Conservation (phyloP, 768 basidiomycete species). For the Leccinum imitatum region DNA sequence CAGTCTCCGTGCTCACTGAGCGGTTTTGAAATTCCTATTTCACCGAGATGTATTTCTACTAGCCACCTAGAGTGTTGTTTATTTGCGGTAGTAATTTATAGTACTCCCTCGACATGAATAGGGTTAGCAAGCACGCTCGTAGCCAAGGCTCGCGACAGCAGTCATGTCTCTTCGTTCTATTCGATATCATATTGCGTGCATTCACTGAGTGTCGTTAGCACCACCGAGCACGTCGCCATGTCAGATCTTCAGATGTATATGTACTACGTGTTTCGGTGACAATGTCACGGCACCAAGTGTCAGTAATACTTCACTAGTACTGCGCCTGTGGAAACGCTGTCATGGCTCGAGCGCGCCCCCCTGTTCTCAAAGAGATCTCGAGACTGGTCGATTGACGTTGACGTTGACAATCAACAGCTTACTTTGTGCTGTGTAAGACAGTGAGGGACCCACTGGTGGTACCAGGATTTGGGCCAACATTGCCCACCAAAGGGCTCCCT, state of each 20-base stretch:
- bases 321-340: background rate
- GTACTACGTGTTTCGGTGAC: too few species aligned
- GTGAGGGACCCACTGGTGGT: background rate
- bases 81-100: background rate
- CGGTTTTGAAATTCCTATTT: background rate
- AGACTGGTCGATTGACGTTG: background rate
- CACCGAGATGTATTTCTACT: background rate
- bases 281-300: background rate
- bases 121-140: background rate
- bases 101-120: background rate
- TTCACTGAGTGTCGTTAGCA: too few species aligned
- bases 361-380: background rate
- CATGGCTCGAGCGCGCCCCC: background rate
- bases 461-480: background rate
- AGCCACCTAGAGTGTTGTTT: background rate
- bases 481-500: too few species aligned
- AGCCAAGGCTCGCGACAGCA: background rate
- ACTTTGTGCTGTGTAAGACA: background rate
- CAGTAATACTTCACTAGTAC: background rate
- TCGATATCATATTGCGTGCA: background rate
- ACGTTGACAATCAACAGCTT: background rate
- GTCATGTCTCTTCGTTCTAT: too few species aligned
- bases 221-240: background rate
- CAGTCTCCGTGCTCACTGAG: conserved; percentile 9
- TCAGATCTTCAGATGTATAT: too few species aligned